Percentiles rank a stretch among this genome's conserved stretches.
phyloP scores from a whole-genome alignment of 495 filamentous ascomycete genomes.

The Penicillium samsonianum region DNA sequence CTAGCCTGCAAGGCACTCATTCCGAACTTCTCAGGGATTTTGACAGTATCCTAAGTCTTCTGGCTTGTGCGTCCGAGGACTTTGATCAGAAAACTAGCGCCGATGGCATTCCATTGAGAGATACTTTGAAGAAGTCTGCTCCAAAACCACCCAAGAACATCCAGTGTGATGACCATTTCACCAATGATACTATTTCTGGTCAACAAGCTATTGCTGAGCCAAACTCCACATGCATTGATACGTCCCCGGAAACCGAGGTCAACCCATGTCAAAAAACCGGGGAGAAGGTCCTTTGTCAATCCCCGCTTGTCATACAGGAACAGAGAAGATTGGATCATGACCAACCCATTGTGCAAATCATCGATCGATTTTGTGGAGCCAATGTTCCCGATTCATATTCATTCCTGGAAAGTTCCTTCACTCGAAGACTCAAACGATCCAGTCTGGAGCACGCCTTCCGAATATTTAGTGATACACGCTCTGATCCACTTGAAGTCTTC shows the following conservation, averaged over 20 bases:
- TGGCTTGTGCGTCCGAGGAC: neutral
- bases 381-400: conserved; percentile 20
- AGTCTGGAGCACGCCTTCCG: conserved; percentile 61
- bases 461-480: conserved; percentile 55
- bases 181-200: neutral
- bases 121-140: neutral
- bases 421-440: conserved; percentile 65
- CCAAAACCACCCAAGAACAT: neutral
- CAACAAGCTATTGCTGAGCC: neutral
- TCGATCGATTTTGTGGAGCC: neutral
- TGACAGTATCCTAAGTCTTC: neutral
- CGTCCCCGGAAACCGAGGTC: neutral
- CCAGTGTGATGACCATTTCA: neutral
- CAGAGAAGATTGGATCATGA: neutral
- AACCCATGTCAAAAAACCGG: neutral
- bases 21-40: neutral
- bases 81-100: neutral
- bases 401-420: conserved; percentile 63
- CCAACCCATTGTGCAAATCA: neutral
- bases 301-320: neutral
- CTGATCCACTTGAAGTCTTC: conserved; percentile 49
- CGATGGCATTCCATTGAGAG: neutral
- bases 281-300: neutral
- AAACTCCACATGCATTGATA: neutral
- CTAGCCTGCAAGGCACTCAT: neutral